phyloP scores from a whole-genome alignment of 202 grass and related monocot species.

The Panicum virgatum region DNA sequence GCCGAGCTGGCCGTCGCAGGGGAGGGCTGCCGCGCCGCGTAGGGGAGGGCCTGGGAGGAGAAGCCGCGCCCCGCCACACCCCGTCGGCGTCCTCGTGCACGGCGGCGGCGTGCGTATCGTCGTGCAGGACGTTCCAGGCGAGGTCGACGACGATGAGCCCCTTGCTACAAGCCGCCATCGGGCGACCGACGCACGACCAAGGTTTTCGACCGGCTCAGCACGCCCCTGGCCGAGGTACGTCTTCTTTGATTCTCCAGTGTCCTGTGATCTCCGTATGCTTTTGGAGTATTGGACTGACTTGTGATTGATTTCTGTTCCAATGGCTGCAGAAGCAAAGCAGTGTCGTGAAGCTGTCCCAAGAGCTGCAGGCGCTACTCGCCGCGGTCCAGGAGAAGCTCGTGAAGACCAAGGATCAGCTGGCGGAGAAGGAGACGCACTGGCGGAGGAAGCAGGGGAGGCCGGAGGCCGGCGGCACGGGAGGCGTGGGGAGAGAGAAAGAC shows the following conservation, averaged over 20 bases:
- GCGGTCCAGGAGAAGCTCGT: conserved; percentile 55
- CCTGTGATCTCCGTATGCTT: conserved; percentile 3
- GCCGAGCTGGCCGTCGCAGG: no score
- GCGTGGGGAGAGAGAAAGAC: no score
- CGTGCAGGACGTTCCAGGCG: no score
- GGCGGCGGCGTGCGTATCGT: no score
- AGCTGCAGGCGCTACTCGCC: conserved; percentile 57
- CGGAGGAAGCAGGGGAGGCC: no score
- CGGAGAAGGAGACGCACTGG: conserved; percentile 55
- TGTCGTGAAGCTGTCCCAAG: conserved; percentile 44
- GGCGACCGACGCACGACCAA: conserved; percentile 46
- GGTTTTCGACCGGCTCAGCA: conserved; percentile 36
- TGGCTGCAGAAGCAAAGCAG: conserved; percentile 49
- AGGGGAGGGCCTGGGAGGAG: no score
- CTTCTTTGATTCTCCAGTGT: neutral
- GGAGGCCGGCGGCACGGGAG: no score
- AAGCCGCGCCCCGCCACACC: no score
- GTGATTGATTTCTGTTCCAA: neutral
- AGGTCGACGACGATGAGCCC: no score
- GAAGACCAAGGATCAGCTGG: conserved; percentile 55
- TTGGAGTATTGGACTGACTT: neutral
- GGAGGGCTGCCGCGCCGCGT: no score
- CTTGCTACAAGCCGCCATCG: conserved; percentile 38
- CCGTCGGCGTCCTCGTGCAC: no score
- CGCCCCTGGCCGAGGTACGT: conserved; percentile 39